Percentiles rank a stretch among this genome's conserved stretches.
Conservation (phyloP, 345 rosid species). For the Boechera retrofracta region DNA sequence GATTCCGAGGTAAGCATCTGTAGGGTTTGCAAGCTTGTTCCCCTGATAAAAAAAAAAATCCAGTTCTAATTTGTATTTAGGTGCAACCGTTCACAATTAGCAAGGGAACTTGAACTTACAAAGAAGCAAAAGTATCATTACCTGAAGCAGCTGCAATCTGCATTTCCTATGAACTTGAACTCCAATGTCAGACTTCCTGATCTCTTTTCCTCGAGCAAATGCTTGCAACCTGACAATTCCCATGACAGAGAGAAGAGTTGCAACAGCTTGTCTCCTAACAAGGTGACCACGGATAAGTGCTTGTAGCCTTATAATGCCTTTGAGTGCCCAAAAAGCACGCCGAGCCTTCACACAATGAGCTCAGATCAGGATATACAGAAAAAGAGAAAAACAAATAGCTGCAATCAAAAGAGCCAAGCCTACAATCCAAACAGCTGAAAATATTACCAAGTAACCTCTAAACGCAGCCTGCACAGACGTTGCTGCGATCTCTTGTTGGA, state of each 20-base stretch:
- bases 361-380: conserved; percentile 41
- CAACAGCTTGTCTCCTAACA: conserved; percentile 89
- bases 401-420: conserved; percentile 25
- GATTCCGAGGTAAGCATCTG: conserved; percentile 48
- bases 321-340: conserved; percentile 88
- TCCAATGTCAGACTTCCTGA: conserved; percentile 69
- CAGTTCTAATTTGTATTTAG: background rate
- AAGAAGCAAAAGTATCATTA: conserved; percentile 43
- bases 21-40: conserved; percentile 49
- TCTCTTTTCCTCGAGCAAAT: conserved; percentile 62
- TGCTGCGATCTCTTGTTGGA: conserved; percentile 69
- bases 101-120: background rate
- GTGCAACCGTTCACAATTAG: background rate
- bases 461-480: conserved; percentile 92
- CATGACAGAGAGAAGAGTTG: conserved; percentile 76
- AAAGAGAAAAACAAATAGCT: background rate
- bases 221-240: conserved; percentile 91
- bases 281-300: conserved; percentile 95
- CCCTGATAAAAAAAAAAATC: conserved; percentile 38
- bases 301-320: conserved; percentile 97
- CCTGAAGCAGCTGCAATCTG: conserved; percentile 52
- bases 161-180: conserved; percentile 50
- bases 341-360: conserved; percentile 73
- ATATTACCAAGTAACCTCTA: conserved; percentile 89
- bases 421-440: conserved; percentile 26